Conservation (phyloP, 345 rosid species). For the Jatropha curcas region DNA sequence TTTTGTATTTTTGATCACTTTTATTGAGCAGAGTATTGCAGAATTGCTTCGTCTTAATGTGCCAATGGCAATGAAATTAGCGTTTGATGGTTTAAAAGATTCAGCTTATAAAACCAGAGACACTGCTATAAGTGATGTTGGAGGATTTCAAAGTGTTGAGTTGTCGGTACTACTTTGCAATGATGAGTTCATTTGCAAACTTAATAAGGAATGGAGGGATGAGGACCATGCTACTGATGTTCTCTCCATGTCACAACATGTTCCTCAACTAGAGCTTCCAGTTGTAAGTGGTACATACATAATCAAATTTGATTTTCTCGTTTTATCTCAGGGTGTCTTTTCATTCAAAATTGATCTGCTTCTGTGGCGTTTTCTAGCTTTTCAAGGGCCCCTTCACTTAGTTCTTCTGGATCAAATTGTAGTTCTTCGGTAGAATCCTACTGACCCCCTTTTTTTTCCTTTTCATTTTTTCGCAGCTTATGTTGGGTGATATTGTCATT, state of each 20-base stretch:
- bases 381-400: no score
- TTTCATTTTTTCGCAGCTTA: conserved; percentile 56
- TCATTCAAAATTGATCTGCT: no score
- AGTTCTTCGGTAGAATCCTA: no score
- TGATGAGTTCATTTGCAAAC: conserved; percentile 76
- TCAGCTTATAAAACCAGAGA: conserved; percentile 75
- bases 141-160: conserved; percentile 68
- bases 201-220: conserved; percentile 91
- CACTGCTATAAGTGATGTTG: conserved; percentile 56
- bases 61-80: conserved; percentile 78
- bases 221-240: conserved; percentile 97
- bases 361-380: no score
- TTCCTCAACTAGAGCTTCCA: conserved; percentile 76
- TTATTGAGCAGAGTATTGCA: conserved; percentile 70
- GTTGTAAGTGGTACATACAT: conserved; percentile 53
- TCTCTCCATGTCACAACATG: conserved; percentile 88
- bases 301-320: no score
- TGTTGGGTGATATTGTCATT: conserved; percentile 93
- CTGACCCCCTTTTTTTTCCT: conserved; percentile 17
- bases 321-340: no score
- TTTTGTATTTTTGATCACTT: not conserved
- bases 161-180: conserved; percentile 85
- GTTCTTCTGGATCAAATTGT: no score
- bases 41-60: conserved; percentile 83
- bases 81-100: conserved; percentile 64